Conservation (phyloP, 257 asterid genomes). For the Paulownia fortunei region DNA sequence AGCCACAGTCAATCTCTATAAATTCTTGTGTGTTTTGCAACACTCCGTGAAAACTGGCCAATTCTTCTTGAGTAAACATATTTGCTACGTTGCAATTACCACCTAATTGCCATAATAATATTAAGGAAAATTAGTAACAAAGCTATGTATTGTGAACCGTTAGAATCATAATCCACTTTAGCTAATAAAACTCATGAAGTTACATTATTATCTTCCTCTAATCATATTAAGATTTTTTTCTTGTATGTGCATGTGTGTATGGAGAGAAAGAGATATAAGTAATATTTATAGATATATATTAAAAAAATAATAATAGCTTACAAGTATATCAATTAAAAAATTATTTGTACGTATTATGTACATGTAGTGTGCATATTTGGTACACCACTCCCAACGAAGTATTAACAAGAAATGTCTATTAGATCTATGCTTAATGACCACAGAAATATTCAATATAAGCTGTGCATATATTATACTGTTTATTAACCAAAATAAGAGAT, state of each 20-base stretch:
- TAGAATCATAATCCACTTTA: background rate
- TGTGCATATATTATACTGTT: too few relatives aligned
- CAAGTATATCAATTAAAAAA: background rate
- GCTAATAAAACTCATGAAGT: too few relatives aligned
- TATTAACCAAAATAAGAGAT: too few relatives aligned
- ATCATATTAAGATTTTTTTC: background rate
- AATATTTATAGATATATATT: background rate
- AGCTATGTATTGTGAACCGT: background rate
- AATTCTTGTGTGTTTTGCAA: constrained; percentile 4
- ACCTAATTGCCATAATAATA: background rate
- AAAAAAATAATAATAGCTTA: background rate
- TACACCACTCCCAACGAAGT: background rate
- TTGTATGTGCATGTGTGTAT: background rate
- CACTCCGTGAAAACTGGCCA: constrained; percentile 24
- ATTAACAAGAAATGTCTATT: too few relatives aligned
- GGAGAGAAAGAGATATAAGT: too few relatives aligned
- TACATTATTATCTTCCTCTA: too few relatives aligned
- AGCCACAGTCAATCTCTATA: constrained; percentile 45
- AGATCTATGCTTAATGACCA: too few relatives aligned
- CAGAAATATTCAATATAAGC: too few relatives aligned
- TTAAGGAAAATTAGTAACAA: background rate
- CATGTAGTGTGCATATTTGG: background rate
- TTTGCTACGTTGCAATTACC: background rate
- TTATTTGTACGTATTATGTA: background rate
- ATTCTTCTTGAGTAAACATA: constrained; percentile 36